phyloP scores from a whole-genome alignment of 208 protist genomes.

The Balamuthia mandrillaris region DNA sequence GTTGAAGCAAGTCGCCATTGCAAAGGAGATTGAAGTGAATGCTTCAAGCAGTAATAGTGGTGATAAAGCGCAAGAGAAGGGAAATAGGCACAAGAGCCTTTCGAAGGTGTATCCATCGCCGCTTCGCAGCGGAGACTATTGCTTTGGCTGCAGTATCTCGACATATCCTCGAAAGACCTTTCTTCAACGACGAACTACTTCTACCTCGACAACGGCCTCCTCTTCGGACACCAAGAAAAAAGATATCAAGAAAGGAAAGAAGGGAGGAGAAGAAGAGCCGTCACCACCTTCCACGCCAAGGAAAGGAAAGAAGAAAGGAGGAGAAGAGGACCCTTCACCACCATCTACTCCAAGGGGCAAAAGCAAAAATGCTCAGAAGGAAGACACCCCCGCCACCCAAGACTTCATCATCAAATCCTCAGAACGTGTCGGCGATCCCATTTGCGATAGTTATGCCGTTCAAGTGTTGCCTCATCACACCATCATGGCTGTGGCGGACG shows the following conservation, averaged over 20 bases:
- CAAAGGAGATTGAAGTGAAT: not conserved
- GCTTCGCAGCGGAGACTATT: not conserved
- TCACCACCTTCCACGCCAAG: not conserved
- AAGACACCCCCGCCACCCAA: not conserved
- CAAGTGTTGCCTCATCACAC: conserved; percentile 45
- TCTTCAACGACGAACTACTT: too few species aligned
- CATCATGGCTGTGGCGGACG: conserved; percentile 46
- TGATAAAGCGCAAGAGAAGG: not conserved
- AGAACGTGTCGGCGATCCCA: conserved; percentile 51
- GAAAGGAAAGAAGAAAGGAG: not conserved
- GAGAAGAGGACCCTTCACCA: not conserved
- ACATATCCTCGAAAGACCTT: too few species aligned
- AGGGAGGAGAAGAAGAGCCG: too few species aligned
- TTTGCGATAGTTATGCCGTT: conserved; percentile 52
- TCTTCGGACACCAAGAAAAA: too few species aligned
- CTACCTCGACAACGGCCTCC: too few species aligned
- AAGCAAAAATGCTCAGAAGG: not conserved
- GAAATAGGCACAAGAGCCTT: not conserved
- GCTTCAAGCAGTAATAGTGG: not conserved
- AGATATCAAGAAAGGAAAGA: too few species aligned
- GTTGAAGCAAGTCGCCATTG: not conserved
- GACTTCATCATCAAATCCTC: not conserved
- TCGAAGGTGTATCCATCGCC: not conserved
- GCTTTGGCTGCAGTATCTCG: too few species aligned
- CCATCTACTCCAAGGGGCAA: not conserved